Conservation (phyloP, 345 rosid genomes). For the Excoecaria cochinchinensis region DNA sequence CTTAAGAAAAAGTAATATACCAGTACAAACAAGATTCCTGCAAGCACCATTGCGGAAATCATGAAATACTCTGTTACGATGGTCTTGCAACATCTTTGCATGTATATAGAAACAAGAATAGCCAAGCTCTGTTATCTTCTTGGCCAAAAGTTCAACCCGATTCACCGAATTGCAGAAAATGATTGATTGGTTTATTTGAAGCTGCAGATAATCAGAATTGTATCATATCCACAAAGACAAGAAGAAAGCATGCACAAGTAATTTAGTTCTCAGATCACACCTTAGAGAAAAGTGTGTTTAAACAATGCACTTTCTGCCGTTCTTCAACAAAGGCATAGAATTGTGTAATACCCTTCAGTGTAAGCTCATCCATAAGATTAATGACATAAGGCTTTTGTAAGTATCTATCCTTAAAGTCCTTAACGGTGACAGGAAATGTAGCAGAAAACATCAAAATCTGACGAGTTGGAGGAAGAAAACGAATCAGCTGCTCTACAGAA, state of each 20-base stretch:
- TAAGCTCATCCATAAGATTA: conserved; percentile 99
- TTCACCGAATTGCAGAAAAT: conserved; percentile 98
- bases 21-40: conserved; percentile 99
- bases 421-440: conserved; percentile 96
- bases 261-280: conserved; percentile 38
- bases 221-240: conserved; percentile 7
- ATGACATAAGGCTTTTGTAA: conserved; percentile 79
- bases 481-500: conserved; percentile 87
- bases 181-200: conserved; percentile 98
- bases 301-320: conserved; percentile 99
- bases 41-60: conserved; percentile 99
- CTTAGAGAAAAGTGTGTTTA: conserved; percentile 98
- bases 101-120: conserved; percentile 98
- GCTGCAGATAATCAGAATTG: conserved; percentile 45
- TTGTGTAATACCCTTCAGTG: conserved; percentile 95
- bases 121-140: conserved; percentile 99
- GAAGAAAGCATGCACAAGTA: neutral
- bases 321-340: conserved; percentile 99
- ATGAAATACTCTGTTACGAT: conserved; percentile 98
- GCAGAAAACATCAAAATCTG: conserved; percentile 98
- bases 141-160: conserved; percentile 94
- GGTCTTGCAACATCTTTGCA: conserved; percentile 99
- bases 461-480: conserved; percentile 76
- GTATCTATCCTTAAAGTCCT: conserved; percentile 94
- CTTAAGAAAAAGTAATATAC: conserved; percentile 37